Percentiles rank a stretch among this genome's conserved stretches.
Conservation (phyloP, 2,329 filamentous ascomycete species). For the Phoma sp. region DNA sequence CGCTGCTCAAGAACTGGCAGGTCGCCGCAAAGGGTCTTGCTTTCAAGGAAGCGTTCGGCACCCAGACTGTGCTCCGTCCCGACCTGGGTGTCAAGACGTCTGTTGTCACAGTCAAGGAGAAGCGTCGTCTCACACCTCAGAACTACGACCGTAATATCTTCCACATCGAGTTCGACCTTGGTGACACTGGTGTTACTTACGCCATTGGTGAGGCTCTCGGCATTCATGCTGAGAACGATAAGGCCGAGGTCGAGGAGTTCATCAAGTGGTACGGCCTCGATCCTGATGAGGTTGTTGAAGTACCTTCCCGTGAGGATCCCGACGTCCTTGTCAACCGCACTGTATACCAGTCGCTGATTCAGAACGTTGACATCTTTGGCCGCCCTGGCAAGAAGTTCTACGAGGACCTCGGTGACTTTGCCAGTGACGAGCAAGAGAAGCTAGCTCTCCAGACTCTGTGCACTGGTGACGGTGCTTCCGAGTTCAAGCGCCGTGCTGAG, state of each 20-base stretch:
- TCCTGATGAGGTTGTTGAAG: constrained; percentile 84
- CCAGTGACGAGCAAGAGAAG: constrained; percentile 81
- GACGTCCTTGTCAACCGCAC: constrained; percentile 83
- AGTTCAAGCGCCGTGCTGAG: constrained; percentile 91
- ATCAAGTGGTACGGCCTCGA: constrained; percentile 89
- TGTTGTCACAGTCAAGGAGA: constrained; percentile 91
- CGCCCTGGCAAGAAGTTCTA: constrained; percentile 98
- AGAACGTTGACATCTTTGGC: constrained; percentile 96
- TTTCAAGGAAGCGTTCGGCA: constrained; percentile 94
- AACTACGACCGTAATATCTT: constrained; percentile 99
- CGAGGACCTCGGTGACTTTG: constrained; percentile 86
- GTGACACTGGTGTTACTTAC: constrained; percentile 88
- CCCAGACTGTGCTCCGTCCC: constrained; percentile 75
- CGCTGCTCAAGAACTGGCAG: constrained; percentile 77
- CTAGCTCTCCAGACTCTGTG: constrained; percentile 78
- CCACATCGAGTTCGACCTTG: constrained; percentile 98
- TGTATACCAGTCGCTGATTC: constrained; percentile 86
- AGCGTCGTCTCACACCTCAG: constrained; percentile 84
- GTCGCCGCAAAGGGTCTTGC: constrained; percentile 82
- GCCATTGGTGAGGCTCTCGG: constrained; percentile 97
- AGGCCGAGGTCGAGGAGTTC: constrained; percentile 78
- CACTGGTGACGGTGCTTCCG: constrained; percentile 75
- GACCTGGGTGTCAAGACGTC: constrained; percentile 86
- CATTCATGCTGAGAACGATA: constrained; percentile 94
- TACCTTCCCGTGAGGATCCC: constrained; percentile 81